Conservation (phyloP, 768 basidiomycete genomes). For the Amyloporia xantha region DNA sequence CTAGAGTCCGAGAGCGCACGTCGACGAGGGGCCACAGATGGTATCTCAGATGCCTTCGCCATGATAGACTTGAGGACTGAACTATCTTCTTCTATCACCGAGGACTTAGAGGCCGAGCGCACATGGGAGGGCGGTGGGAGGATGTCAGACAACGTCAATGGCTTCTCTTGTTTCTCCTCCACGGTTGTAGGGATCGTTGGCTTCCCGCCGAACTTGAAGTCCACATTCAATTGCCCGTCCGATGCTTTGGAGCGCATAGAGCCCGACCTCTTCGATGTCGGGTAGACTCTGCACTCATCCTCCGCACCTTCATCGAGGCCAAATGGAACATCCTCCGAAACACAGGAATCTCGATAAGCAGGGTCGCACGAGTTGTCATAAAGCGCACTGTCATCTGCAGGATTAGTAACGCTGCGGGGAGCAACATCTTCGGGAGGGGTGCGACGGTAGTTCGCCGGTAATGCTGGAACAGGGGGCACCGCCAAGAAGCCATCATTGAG, state of each 20-base stretch:
- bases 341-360: constrained; percentile 11
- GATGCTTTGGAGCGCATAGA: constrained; percentile 43
- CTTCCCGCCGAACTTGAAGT: constrained; percentile 71
- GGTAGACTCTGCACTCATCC: constrained; percentile 29
- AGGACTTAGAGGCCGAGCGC: constrained; percentile 41
- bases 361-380: constrained; percentile 8
- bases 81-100: constrained; percentile 27
- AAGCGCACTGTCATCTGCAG: constrained; percentile 9
- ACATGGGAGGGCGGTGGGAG: constrained; percentile 58
- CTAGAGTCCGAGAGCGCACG: constrained; percentile 41
- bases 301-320: constrained; percentile 23
- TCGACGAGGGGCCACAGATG: constrained; percentile 21
- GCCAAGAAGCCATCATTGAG: constrained; percentile 40
- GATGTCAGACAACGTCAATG: constrained; percentile 66
- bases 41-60: constrained; percentile 8
- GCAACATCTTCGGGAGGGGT: constrained; percentile 17
- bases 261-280: constrained; percentile 18
- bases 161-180: constrained; percentile 20
- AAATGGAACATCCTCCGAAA: constrained; percentile 19
- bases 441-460: constrained; percentile 12
- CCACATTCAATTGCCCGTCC: constrained; percentile 59
- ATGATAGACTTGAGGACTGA: constrained; percentile 24
- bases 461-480: constrained; percentile 42
- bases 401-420: constrained; percentile 16
- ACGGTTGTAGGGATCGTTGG: constrained; percentile 12